phyloP scores from a whole-genome alignment of 2,329 filamentous ascomycete species.

The Paracorniculantispora psalliotae region DNA sequence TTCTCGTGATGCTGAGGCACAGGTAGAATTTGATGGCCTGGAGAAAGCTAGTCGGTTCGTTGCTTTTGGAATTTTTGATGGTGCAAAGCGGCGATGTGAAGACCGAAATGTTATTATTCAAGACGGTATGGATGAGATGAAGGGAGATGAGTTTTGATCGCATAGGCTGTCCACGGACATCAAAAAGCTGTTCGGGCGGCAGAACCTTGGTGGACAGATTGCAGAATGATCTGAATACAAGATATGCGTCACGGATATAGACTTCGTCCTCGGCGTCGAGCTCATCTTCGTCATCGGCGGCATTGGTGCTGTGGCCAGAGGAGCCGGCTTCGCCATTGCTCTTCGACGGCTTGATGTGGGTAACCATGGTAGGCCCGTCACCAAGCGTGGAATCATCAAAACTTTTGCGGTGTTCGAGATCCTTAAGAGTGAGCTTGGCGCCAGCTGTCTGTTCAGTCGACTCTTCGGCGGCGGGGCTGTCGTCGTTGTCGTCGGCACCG shows the following conservation, averaged over 20 bases:
- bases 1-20: conserved; percentile 88
- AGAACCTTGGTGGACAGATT: conserved; percentile 92
- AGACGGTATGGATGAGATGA: conserved; percentile 88
- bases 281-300: conserved; percentile 53
- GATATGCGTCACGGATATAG: conserved; percentile 92
- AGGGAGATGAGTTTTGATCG: conserved; percentile 92
- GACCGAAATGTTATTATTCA: conserved; percentile 88
- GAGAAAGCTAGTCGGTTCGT: conserved; percentile 82
- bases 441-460: conserved; percentile 28
- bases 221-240: conserved; percentile 96
- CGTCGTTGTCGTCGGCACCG: conserved; percentile 32
- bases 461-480: conserved; percentile 26
- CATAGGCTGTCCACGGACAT: conserved; percentile 92
- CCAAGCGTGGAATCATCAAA: conserved; percentile 64
- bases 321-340: conserved; percentile 33
- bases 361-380: conserved; percentile 63
- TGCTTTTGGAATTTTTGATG: conserved; percentile 85
- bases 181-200: conserved; percentile 84
- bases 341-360: conserved; percentile 50
- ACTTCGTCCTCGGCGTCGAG: conserved; percentile 82
- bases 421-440: conserved; percentile 60
- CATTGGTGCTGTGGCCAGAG: conserved; percentile 16
- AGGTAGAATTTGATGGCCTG: conserved; percentile 97
- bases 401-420: conserved; percentile 62
- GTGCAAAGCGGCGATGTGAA: conserved; percentile 90